These are phyloP conservation scores for Kwoniella bestiolae DNA, from an alignment of 768 basidiomycete genomes.

Conservation along the genomic window DNA sequence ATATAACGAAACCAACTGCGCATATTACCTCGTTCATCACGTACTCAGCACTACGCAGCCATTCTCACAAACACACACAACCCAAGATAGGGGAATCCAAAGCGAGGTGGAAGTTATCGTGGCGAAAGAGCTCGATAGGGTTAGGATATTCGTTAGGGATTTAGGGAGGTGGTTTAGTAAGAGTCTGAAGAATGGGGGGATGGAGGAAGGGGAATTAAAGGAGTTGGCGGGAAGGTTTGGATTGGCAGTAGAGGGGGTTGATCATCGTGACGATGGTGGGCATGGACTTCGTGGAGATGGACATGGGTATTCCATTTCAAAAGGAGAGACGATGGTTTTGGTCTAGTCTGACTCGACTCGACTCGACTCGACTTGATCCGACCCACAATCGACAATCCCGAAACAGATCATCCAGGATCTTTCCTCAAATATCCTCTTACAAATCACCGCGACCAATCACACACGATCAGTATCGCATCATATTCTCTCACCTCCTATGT, in stretches of 20 bases:
- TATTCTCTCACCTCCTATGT: background rate
- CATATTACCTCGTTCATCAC: conserved; percentile 46
- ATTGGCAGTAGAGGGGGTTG: conserved; percentile 13
- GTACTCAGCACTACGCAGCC: conserved; percentile 16
- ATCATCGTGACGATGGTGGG: conserved; percentile 2
- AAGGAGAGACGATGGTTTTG: background rate
- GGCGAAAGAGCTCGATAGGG: conserved; percentile 41
- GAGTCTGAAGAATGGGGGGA: conserved; percentile 10
- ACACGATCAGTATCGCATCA: background rate
- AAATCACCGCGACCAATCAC: background rate
- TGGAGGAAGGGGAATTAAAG: conserved; percentile 27
- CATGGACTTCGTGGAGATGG: background rate
- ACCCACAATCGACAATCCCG: no score
- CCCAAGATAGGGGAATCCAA: background rate
- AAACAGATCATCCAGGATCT: no score
- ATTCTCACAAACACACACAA: background rate
- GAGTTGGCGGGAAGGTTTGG: conserved; percentile 30
- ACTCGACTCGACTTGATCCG: background rate
- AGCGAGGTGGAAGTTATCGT: conserved; percentile 40
- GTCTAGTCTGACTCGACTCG: background rate
- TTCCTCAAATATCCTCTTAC: no score
- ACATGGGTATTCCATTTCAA: background rate
- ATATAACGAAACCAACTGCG: conserved; percentile 32
- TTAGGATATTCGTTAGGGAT: conserved; percentile 30
- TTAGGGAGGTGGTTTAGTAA: conserved; percentile 37